Conservation (phyloP, 495 filamentous ascomycete species). For the Tuber umbilicatum region DNA sequence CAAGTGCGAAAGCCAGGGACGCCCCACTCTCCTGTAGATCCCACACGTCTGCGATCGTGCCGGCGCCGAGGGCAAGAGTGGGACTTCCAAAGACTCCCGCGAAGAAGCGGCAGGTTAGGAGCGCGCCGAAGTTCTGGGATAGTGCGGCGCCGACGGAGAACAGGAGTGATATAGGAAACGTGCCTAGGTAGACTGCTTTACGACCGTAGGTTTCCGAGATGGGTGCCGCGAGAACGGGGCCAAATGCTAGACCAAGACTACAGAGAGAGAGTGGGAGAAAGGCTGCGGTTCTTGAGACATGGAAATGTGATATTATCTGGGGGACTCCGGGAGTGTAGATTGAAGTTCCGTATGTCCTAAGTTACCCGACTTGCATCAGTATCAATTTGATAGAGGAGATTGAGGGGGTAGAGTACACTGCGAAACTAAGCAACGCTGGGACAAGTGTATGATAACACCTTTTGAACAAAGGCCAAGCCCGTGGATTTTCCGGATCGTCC, state of each 20-base stretch:
- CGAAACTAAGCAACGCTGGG: conserved; percentile 47
- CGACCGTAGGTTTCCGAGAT: conserved; percentile 55
- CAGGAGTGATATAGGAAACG: conserved; percentile 51
- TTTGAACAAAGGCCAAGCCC: conserved; percentile 52
- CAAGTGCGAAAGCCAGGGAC: conserved; percentile 45
- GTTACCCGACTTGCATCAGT: neutral
- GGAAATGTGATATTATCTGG: conserved; percentile 47
- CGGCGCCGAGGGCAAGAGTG: conserved; percentile 51
- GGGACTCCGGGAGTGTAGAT: conserved; percentile 49
- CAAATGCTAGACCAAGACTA: conserved; percentile 54
- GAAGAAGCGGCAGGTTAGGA: conserved; percentile 57
- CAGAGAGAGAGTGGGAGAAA: conserved; percentile 54
- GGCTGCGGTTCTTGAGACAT: conserved; percentile 49
- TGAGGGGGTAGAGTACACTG: conserved; percentile 40
- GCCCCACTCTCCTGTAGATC: conserved; percentile 46
- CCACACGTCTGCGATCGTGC: conserved; percentile 53
- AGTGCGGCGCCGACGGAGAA: conserved; percentile 60
- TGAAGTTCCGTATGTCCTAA: conserved; percentile 52
- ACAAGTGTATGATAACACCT: conserved; percentile 47
- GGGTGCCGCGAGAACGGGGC: conserved; percentile 55
- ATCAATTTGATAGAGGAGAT: neutral
- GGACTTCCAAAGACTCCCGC: conserved; percentile 56
- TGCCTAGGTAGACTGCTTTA: conserved; percentile 50
- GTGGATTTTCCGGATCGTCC: conserved; percentile 52
- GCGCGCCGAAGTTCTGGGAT: conserved; percentile 51